Base-by-base conservation (phyloP, 2,329 filamentous ascomycete genomes). In the Talaromyces funiculosus region DNA sequence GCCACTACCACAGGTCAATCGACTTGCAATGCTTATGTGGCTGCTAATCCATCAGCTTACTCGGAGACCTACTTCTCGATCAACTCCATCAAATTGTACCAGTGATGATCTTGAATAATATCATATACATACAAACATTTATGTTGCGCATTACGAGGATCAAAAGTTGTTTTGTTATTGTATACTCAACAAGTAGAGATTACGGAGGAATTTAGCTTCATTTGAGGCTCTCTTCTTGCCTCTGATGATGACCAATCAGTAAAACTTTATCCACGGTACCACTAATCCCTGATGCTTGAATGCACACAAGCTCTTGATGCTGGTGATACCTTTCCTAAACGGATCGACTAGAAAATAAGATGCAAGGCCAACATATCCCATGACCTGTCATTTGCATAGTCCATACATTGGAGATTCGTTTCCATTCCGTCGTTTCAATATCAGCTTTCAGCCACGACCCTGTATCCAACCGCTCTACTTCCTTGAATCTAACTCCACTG, bases 31-130 rank as follows among this genome's bases (percentile, higher is more conserved):
- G 53, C 59, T 20, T 61, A 61, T 20, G 59, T 61, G 18, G 59
- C 59, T 53, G 53, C 59, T 9, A 61, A 61, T n/a, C 59, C 59
- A 29, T n/a, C 53, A 12, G 53, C 33, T 10, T 61, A 61, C 26
- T 38, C 26, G 5, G 59, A 61, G 18, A 57, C 53, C 14, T 57
- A 61, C 29, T 61, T 61, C 42, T 43, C 29, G 45, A 61, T 61
- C 18, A 61, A 61, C 45, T 61, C 59, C 40, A 61, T 61, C 43
- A 61, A 57, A 24, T 29, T 61, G 14, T 61, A 57, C n/a, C 59
- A 61, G 24, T 61, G 33, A 37, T 26, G 18, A 33, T 16, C 4
- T 20, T 4, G 4, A 4, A 14, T 2, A 33, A 33, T 8, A 33
- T 4, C 26, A 16, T 51, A 33, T 33, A 20, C 26, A 14, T 51